phyloP scores from a whole-genome alignment of 2,329 filamentous ascomycete genomes.

The Pseudogymnoascus sp. region DNA sequence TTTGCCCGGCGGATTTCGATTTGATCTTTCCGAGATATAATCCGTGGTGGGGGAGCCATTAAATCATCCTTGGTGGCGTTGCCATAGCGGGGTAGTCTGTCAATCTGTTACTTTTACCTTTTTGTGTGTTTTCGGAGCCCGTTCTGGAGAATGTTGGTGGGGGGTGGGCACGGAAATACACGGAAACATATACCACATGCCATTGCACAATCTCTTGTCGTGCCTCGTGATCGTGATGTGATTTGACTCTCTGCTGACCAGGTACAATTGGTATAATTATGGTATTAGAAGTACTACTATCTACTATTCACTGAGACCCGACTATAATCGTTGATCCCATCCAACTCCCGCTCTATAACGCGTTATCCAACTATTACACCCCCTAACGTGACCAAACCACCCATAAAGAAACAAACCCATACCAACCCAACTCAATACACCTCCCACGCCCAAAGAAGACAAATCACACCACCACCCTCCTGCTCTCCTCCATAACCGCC shows the following conservation, averaged over 20 bases:
- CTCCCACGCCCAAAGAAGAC: background rate
- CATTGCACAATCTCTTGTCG: background rate
- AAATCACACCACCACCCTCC: background rate
- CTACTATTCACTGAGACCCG: background rate
- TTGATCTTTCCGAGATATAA: background rate
- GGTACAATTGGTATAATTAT: background rate
- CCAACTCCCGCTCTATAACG: background rate
- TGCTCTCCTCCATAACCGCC: background rate
- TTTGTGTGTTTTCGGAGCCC: slow-evolving; percentile 15
- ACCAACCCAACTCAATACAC: slow-evolving; percentile 1
- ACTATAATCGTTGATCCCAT: background rate
- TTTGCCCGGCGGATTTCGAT: background rate
- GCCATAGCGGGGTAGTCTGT: slow-evolving; percentile 25
- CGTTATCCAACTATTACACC: background rate
- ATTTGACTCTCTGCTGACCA: background rate
- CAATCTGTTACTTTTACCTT: slow-evolving; percentile 6
- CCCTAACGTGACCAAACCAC: background rate
- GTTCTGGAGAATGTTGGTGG: slow-evolving; percentile 11
- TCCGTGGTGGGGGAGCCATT: background rate
- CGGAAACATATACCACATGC: slow-evolving; percentile 20
- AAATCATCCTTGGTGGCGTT: slow-evolving; percentile 13
- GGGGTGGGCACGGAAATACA: slow-evolving; percentile 7
- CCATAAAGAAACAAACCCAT: background rate
- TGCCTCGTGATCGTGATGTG: background rate
- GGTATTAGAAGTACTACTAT: background rate